Evolutionary conservation across 2,329 filamentous ascomycete genomes (phyloP).

Genomic region (Ophidiomyces ophidiicola): DNA sequence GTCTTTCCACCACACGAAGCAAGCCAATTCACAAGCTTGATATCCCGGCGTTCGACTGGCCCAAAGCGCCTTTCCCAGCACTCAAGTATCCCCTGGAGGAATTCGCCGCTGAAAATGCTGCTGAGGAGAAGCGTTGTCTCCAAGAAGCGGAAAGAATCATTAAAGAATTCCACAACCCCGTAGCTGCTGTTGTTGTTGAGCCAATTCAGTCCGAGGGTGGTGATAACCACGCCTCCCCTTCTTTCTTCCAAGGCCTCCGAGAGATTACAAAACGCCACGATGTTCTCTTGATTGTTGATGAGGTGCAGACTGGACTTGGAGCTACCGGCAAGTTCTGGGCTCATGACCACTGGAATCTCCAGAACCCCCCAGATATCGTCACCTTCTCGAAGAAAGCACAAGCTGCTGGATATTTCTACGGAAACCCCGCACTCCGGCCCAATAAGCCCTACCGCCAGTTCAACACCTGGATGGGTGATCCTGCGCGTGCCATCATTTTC

Average conservation of each 20-base stretch:
- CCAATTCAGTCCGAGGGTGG: conserved; percentile 89
- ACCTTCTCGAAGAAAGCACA: conserved; percentile 95
- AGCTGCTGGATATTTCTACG: conserved; percentile 84
- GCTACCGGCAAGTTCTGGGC: conserved; percentile 94
- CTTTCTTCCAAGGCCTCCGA: conserved; percentile 76
- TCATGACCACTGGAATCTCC: conserved; percentile 83
- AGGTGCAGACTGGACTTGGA: conserved; percentile 86
- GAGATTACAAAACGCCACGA: conserved; percentile 55
- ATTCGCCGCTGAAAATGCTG: conserved; percentile 66
- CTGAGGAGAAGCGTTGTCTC: conserved; percentile 67
- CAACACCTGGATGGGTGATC: conserved; percentile 97
- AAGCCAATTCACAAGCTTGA: conserved; percentile 93
- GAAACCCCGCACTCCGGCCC: conserved; percentile 63
- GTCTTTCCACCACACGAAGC: conserved; percentile 74
- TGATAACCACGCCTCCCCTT: conserved; percentile 81
- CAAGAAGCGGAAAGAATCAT: conserved; percentile 75
- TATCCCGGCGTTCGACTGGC: conserved; percentile 92
- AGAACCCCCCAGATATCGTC: conserved; percentile 75
- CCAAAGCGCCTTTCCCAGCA: conserved; percentile 71
- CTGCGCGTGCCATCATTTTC: conserved; percentile 72
- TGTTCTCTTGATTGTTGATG: conserved; percentile 80
- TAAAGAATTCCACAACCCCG: conserved; percentile 63
- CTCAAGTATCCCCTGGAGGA: conserved; percentile 80
- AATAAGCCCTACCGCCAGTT: conserved; percentile 94
- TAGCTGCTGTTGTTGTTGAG: conserved; percentile 73